Evolutionary conservation across 176 grass and related monocot species (phyloP).

Genomic region (Musa acuminata): DNA sequence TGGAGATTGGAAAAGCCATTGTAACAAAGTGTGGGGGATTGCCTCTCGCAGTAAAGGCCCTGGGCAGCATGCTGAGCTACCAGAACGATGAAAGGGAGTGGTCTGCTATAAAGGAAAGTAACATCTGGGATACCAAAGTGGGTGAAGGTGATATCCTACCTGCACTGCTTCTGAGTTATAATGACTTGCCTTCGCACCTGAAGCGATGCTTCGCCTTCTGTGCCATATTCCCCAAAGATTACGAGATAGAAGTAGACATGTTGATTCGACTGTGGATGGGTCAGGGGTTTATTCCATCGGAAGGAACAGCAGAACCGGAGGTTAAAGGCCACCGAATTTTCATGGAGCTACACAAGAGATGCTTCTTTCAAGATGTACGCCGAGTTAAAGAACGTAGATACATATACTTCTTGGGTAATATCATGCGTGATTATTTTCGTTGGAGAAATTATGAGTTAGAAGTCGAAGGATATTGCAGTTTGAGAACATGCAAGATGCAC

Average conservation of each 20-base stretch:
- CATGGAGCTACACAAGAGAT: constrained; percentile 7
- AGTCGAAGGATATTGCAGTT: not conserved
- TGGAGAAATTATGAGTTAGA: not conserved
- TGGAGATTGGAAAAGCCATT: constrained; percentile 13
- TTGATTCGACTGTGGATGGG: constrained; percentile 32
- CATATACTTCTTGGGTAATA: not conserved
- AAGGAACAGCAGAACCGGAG: not conserved
- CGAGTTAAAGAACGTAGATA: too few relatives aligned
- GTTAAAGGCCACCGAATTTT: constrained; percentile 18
- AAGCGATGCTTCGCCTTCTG: constrained; percentile 29
- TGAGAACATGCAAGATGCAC: constrained; percentile 7
- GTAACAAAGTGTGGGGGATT: constrained; percentile 22
- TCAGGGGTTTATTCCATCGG: constrained; percentile 19
- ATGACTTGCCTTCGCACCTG: constrained; percentile 16
- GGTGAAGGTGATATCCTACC: not conserved
- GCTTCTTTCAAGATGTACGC: constrained; percentile 19
- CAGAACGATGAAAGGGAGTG: not conserved
- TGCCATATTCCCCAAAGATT: constrained; percentile 25
- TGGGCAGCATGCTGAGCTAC: constrained; percentile 6
- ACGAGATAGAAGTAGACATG: constrained; percentile 5
- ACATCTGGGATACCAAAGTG: not conserved
- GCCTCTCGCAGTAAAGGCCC: constrained; percentile 14
- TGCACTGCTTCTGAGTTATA: constrained; percentile 22
- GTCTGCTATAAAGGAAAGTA: constrained; percentile 4
- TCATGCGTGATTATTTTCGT: not conserved